Base-by-base conservation (phyloP, 1,284 basidiomycete species). In the Ceratobasidium sp. region DNA sequence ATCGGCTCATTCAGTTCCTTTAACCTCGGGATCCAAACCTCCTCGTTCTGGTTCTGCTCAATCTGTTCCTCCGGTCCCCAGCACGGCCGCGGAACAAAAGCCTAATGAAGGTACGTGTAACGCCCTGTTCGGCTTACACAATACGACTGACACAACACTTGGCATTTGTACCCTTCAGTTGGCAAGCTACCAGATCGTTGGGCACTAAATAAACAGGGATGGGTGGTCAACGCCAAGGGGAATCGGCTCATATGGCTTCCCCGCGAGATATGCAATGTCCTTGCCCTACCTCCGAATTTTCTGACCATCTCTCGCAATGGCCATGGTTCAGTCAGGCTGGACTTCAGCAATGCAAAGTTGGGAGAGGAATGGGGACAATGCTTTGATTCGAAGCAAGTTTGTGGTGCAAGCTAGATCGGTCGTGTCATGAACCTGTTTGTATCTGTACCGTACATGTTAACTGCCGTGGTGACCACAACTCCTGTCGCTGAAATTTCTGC, bases 101-200 rank as follows among this genome's bases (percentile, higher is more conserved):
- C n/a, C n/a, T n/a, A n/a, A n/a, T n/a, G n/a, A n/a, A n/a, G n/a
- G n/a, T n/a, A n/a, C n/a, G n/a, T n/a, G n/a, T n/a, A n/a, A n/a
- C n/a, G n/a, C n/a, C n/a, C n/a, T n/a, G n/a, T n/a, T n/a, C n/a
- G n/a, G n/a, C n/a, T n/a, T n/a, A n/a, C n/a, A n/a, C n/a, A n/a
- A n/a, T n/a, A n/a, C n/a, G n/a, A n/a, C n/a, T n/a, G n/a, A n/a
- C n/a, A n/a, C n/a, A n/a, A n/a, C n/a, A n/a, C n/a, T n/a, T n/a
- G n/a, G n/a, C n/a, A n/a, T n/a, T n/a, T n/a, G n/a, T n/a, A n/a
- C n/a, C n/a, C n/a, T n/a, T n/a, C n/a, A n/a, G n/a, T n/a, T n/a
- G n/a, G n/a, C n/a, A n/a, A n/a, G n/a, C n/a, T n/a, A n/a, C n/a
- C 14, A 18, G 44, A 75, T 75, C 74, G 25, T 28, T 48, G 44